These are phyloP conservation scores for Wickerhamiella slavikovae DNA, from an alignment of 805 yeast species.

Conservation along the genomic window DNA sequence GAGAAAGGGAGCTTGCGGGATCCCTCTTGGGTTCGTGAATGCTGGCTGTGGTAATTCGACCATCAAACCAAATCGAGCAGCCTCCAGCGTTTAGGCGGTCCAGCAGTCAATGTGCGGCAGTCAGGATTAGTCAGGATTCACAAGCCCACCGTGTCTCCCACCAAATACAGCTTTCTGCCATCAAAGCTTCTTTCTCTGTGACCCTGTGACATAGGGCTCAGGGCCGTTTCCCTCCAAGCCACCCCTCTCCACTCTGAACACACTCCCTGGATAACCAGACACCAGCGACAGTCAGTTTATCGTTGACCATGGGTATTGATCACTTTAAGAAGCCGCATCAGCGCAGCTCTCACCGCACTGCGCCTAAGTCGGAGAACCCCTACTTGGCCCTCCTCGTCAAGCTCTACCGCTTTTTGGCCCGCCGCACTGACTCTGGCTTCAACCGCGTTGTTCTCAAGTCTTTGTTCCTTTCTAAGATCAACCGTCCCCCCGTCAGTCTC, in stretches of 20 bases:
- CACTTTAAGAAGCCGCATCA: conserved; percentile 91
- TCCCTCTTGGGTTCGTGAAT: conserved; percentile 68
- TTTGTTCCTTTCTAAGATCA: conserved; percentile 91
- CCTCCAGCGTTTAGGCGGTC: too few species aligned
- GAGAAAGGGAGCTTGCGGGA: conserved; percentile 89
- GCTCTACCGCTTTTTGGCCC: conserved; percentile 97
- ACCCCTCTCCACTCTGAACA: too few species aligned
- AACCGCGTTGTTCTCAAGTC: conserved; percentile 90
- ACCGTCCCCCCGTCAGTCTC: conserved; percentile 98
- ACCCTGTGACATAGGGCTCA: too few species aligned
- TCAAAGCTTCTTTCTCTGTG: too few species aligned
- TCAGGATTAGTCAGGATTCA: too few species aligned
- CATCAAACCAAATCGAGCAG: background rate
- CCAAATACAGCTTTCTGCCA: too few species aligned
- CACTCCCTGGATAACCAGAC: too few species aligned
- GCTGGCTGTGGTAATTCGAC: conserved; percentile 11
- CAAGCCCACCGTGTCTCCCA: too few species aligned
- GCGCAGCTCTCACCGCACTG: conserved; percentile 90
- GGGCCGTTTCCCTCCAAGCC: too few species aligned
- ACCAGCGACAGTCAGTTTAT: too few species aligned
- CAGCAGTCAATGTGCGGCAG: too few species aligned
- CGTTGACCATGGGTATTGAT: conserved; percentile 78
- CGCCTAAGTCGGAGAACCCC: conserved; percentile 99
- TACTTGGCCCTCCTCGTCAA: conserved; percentile 95
- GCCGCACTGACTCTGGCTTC: conserved; percentile 96